Conservation (phyloP, 2,329 filamentous ascomycete genomes). For the Ilyonectria mors-panacis region DNA sequence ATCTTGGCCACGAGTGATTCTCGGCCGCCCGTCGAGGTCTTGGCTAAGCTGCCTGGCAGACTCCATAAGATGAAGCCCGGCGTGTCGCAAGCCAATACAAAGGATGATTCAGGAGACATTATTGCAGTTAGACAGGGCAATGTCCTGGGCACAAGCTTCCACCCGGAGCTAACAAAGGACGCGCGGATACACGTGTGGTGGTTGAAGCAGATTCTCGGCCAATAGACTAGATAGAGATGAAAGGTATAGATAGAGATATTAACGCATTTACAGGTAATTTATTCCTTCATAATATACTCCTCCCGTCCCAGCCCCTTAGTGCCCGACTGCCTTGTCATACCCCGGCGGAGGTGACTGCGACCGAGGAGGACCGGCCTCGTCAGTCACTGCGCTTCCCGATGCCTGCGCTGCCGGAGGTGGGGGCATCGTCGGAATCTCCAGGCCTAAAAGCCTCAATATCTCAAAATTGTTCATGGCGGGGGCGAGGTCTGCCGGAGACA, state of each 20-base stretch:
- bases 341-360: constrained; percentile 43
- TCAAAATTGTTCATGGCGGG: constrained; percentile 43
- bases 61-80: constrained; percentile 56
- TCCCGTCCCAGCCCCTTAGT: constrained; percentile 22
- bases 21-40: constrained; percentile 61
- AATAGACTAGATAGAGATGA: constrained; percentile 28
- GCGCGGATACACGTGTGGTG: constrained; percentile 94
- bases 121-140: constrained; percentile 93
- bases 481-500: constrained; percentile 45
- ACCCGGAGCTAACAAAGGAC: constrained; percentile 93
- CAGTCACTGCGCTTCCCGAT: background rate
- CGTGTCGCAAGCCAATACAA: constrained; percentile 55
- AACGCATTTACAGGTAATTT: constrained; percentile 13
- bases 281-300: background rate
- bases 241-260: constrained; percentile 13
- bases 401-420: background rate
- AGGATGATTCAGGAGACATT: constrained; percentile 77
- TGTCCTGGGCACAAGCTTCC: constrained; percentile 94
- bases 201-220: constrained; percentile 75
- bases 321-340: constrained; percentile 37
- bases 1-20: constrained; percentile 66
- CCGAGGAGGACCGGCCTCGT: constrained; percentile 4
- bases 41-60: constrained; percentile 65
- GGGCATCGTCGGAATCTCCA: constrained; percentile 7
- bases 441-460: constrained; percentile 46